Conservation (phyloP, 179 eudicot genomes). For the Drosera spatulata region DNA sequence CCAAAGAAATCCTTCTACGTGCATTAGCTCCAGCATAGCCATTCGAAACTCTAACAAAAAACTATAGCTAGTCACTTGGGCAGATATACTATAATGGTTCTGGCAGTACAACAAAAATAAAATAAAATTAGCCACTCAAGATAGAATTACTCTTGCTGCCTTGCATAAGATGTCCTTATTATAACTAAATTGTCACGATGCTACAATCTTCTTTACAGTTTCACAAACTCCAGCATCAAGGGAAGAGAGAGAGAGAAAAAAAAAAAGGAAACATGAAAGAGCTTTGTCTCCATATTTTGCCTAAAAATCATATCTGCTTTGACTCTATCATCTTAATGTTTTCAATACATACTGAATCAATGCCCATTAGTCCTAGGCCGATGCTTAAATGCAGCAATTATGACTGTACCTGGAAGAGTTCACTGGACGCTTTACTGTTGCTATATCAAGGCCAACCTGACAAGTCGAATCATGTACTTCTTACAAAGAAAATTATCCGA, state of each 20-base stretch:
- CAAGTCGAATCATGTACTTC: constrained; percentile 7
- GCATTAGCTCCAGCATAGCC: constrained; percentile 67
- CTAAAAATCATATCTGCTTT: no score
- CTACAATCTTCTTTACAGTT: not conserved
- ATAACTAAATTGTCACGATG: no score
- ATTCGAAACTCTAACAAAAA: constrained; percentile 38
- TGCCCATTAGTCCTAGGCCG: not conserved
- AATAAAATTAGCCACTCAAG: not conserved
- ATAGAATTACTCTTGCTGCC: no score
- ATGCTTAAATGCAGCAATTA: not conserved
- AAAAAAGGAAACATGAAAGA: no score
- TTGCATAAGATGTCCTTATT: no score
- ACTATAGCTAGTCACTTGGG: not conserved
- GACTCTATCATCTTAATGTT: no score
- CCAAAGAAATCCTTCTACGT: constrained; percentile 46
- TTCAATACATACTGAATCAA: no score
- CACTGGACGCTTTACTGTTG: constrained; percentile 37
- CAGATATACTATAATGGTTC: not conserved
- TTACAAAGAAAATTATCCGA: not conserved
- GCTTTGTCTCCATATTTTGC: not conserved
- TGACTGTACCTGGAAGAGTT: constrained; percentile 52
- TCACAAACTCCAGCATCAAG: no score
- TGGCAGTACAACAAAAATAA: not conserved
- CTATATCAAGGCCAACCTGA: constrained; percentile 79
- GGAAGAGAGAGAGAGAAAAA: not conserved